Evolutionary conservation across 345 rosid genomes (phyloP).

Genomic region (Microcos paniculata): DNA sequence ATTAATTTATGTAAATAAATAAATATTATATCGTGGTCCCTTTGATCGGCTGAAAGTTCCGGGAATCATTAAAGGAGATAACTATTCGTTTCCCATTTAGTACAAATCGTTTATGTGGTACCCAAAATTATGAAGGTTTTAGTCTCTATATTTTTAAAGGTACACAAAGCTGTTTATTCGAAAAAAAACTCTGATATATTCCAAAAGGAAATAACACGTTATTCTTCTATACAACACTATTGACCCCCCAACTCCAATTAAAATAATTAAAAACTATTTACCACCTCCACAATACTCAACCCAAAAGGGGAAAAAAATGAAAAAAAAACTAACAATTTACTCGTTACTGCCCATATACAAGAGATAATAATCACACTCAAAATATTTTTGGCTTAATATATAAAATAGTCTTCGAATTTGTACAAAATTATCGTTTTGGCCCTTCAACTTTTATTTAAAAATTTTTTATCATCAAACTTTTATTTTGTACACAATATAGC

Average conservation of each 20-base stretch:
- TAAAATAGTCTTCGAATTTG: too few species aligned
- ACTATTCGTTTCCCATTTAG: slow-evolving; percentile 4
- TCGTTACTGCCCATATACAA: slow-evolving; percentile 10
- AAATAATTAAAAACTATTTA: background rate
- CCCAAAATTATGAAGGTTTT: slow-evolving; percentile 2
- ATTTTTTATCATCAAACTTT: too few species aligned
- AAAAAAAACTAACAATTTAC: background rate
- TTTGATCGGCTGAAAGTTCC: slow-evolving; percentile 13
- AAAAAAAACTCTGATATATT: background rate
- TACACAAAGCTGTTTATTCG: background rate
- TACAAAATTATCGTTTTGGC: too few species aligned
- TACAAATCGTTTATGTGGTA: slow-evolving; percentile 3
- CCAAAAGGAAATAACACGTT: background rate
- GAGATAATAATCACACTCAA: slow-evolving; percentile 11
- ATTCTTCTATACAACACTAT: background rate
- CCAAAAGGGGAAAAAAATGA: too few species aligned
- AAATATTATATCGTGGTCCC: slow-evolving; percentile 43
- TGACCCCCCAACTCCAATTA: background rate
- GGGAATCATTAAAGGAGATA: background rate
- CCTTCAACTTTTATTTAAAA: too few species aligned
- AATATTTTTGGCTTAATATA: too few species aligned
- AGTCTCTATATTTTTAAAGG: background rate
- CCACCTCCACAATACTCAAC: background rate
- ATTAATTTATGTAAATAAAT: background rate
- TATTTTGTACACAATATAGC: too few species aligned